Evolutionary conservation across 768 basidiomycete genomes (phyloP).

Genomic region (Leccinellum luteum): DNA sequence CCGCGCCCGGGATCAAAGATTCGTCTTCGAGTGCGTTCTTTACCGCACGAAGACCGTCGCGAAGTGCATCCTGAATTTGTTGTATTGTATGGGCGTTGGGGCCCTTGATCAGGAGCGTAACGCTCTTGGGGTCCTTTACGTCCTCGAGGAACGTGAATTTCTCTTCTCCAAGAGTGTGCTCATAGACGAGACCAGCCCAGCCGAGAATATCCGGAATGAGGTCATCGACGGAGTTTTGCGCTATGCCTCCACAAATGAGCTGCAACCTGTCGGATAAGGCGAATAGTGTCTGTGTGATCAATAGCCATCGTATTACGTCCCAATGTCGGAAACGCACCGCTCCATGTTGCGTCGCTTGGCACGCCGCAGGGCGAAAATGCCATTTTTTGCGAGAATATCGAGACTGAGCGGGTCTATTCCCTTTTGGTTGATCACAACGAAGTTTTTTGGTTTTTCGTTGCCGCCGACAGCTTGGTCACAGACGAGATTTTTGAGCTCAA

Average conservation of each 20-base stretch:
- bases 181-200: conserved; percentile 98
- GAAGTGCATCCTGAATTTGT: conserved; percentile 96
- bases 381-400: conserved; percentile 95
- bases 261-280: conserved; percentile 60
- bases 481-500: conserved; percentile 93
- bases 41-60: conserved; percentile 93
- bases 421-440: conserved; percentile 98
- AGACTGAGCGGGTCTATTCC: conserved; percentile 97
- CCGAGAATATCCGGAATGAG: conserved; percentile 88
- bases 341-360: conserved; percentile 99
- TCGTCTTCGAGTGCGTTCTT: conserved; percentile 97
- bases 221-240: conserved; percentile 98
- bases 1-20: conserved; percentile 89
- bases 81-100: conserved; percentile 95
- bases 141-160: conserved; percentile 98
- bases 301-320: conserved; percentile 32
- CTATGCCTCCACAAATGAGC: conserved; percentile 89
- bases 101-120: conserved; percentile 96
- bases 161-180: conserved; percentile 98
- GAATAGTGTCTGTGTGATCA: conserved; percentile 7
- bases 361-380: conserved; percentile 89
- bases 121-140: conserved; percentile 91
- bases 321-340: conserved; percentile 47
- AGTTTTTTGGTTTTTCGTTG: conserved; percentile 78
- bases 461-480: conserved; percentile 90